Evolutionary conservation across 805 yeast genomes (phyloP).

Genomic region (Metschnikowia hibisci): DNA sequence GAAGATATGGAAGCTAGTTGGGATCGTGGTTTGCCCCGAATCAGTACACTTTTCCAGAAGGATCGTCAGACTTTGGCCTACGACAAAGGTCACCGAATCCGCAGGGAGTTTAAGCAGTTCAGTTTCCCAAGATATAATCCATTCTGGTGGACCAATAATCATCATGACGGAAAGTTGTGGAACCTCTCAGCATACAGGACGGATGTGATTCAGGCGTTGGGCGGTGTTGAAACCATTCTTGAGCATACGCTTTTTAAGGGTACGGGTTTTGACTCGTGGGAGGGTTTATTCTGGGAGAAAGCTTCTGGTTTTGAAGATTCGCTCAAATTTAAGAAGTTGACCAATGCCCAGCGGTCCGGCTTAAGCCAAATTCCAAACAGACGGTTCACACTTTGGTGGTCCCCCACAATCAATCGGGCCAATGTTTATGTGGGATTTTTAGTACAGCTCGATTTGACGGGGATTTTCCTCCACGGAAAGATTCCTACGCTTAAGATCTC

Average conservation of each 20-base stretch:
- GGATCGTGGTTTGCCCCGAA: constrained; percentile 97
- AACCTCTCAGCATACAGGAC: constrained; percentile 87
- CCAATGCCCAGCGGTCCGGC: constrained; percentile 97
- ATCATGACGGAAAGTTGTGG: constrained; percentile 96
- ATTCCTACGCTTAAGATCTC: constrained; percentile 96
- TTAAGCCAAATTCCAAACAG: constrained; percentile 96
- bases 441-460: constrained; percentile 94
- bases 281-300: constrained; percentile 97
- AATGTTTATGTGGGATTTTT: constrained; percentile 96
- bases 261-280: constrained; percentile 98
- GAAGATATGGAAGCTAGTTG: constrained; percentile 93
- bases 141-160: constrained; percentile 93
- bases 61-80: constrained; percentile 92
- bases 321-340: constrained; percentile 86
- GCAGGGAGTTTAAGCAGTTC: constrained; percentile 74
- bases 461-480: constrained; percentile 95
- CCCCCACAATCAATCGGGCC: constrained; percentile 97
- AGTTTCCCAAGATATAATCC: constrained; percentile 74
- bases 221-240: constrained; percentile 93
- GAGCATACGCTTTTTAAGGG: constrained; percentile 95
- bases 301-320: constrained; percentile 97
- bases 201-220: constrained; percentile 94
- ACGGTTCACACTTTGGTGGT: constrained; percentile 98
- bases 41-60: constrained; percentile 90
- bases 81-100: constrained; percentile 87